Conservation (phyloP, 805 yeast genomes). For the Zygosaccharomyces bailii region DNA sequence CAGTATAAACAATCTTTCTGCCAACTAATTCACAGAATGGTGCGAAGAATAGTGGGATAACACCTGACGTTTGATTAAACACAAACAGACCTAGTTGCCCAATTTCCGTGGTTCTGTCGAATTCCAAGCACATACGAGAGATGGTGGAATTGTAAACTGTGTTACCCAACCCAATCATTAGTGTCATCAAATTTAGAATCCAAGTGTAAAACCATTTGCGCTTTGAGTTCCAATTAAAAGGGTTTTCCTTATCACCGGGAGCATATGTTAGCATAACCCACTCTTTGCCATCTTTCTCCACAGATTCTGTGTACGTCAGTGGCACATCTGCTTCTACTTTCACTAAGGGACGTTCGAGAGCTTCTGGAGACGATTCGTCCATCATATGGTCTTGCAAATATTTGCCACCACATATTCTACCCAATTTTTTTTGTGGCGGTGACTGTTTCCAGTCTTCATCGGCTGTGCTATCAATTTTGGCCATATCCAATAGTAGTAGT, state of each 20-base stretch:
- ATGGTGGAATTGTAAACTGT: conserved; percentile 3
- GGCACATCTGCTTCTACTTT: conserved; percentile 4
- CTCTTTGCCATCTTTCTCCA: conserved; percentile 3
- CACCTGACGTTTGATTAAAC: conserved; percentile 1
- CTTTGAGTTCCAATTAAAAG: neutral
- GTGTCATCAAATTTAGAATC: conserved; percentile 1
- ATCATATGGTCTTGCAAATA: too few species aligned
- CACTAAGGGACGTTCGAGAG: neutral
- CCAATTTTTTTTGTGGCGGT: too few species aligned
- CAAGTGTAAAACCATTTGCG: conserved; percentile 3
- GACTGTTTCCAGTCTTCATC: too few species aligned
- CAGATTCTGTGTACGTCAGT: conserved; percentile 3
- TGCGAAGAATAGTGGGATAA: conserved; percentile 2
- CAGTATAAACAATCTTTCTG: neutral
- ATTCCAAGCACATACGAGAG: neutral
- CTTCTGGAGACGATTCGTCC: neutral
- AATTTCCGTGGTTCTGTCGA: conserved; percentile 1
- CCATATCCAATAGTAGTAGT: too few species aligned
- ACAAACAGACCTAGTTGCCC: conserved; percentile 5
- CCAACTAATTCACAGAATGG: conserved; percentile 8
- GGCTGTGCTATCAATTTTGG: too few species aligned
- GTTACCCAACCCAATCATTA: conserved; percentile 1
- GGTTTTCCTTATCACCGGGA: neutral
- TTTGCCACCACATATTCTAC: too few species aligned
- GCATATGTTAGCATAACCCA: conserved; percentile 7